These are phyloP conservation scores for Phytopythium helicoides DNA, from an alignment of 352 stramenopile genomes.

Conservation along the genomic window DNA sequence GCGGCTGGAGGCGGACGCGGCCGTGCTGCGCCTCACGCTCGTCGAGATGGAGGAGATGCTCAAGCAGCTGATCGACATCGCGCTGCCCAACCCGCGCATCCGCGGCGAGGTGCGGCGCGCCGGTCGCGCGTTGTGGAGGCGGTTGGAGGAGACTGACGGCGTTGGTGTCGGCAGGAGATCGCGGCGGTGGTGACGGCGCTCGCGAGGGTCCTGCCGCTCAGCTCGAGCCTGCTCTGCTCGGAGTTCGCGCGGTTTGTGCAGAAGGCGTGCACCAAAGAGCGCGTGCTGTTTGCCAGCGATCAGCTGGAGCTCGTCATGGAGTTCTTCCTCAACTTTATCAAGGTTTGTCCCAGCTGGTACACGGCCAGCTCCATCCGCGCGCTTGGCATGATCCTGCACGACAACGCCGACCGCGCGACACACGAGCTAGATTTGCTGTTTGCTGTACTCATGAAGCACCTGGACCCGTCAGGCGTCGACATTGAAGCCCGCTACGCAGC, in stretches of 20 bases:
- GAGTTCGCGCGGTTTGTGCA: constrained; percentile 79
- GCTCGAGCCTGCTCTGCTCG: constrained; percentile 69
- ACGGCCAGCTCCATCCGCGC: constrained; percentile 64
- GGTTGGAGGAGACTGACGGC: no score
- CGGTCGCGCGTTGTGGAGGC: no score
- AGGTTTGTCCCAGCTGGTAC: constrained; percentile 73
- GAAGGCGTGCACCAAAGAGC: constrained; percentile 74
- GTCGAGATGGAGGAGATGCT: constrained; percentile 85
- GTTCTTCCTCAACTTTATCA: constrained; percentile 79
- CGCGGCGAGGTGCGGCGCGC: no score
- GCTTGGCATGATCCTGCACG: constrained; percentile 67
- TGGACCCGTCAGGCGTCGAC: constrained; percentile 76
- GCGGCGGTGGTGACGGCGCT: constrained; percentile 58
- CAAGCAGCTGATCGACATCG: constrained; percentile 50
- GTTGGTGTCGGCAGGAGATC: no score
- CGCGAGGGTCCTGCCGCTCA: constrained; percentile 57
- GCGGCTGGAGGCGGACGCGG: constrained; percentile 56
- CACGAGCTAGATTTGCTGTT: constrained; percentile 68
- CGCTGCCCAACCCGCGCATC: constrained; percentile 64
- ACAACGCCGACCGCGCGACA: constrained; percentile 72
- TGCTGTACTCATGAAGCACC: constrained; percentile 60
- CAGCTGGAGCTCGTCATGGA: constrained; percentile 61
- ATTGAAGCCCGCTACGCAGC: constrained; percentile 83
- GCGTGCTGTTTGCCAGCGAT: constrained; percentile 53
- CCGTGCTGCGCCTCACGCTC: constrained; percentile 52